phyloP scores from a whole-genome alignment of 371 early-diverging fungal genomes.

The Apophysomyces trapeziformis region DNA sequence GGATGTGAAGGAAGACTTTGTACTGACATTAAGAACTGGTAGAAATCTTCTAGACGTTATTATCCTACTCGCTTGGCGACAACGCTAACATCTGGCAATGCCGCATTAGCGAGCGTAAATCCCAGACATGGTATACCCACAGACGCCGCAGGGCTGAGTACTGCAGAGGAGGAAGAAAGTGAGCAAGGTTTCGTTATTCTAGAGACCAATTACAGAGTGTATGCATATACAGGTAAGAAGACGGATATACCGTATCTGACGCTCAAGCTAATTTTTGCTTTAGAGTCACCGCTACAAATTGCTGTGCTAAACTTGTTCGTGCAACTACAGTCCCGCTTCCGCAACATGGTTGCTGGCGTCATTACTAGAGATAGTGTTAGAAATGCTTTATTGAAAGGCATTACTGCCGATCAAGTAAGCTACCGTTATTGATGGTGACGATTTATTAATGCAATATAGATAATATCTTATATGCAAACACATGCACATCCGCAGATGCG shows the following conservation, averaged over 20 bases:
- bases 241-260: not conserved
- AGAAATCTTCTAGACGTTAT: constrained; percentile 76
- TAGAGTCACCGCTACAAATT: constrained; percentile 94
- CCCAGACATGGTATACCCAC: constrained; percentile 17
- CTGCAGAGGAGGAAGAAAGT: constrained; percentile 49
- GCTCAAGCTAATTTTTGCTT: not conserved
- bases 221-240: constrained; percentile 88
- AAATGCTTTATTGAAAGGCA: constrained; percentile 90
- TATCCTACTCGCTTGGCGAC: constrained; percentile 95
- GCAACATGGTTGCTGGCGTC: constrained; percentile 94
- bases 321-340: constrained; percentile 82
- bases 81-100: constrained; percentile 84
- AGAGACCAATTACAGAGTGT: constrained; percentile 94
- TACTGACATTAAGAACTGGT: not conserved
- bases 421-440: not conserved
- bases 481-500: constrained; percentile 96
- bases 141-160: constrained; percentile 17
- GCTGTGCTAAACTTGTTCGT: constrained; percentile 96
- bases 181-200: constrained; percentile 81
- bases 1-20: not conserved
- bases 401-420: constrained; percentile 92
- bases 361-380: constrained; percentile 94
- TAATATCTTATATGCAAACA: constrained; percentile 84
- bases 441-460: constrained; percentile 45
- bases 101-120: constrained; percentile 38